Evolutionary conservation across 2,329 filamentous ascomycete species (phyloP), one percentile per base, ranked within the genome.

Genomic region (Pyrenophora seminiperda): DNA sequence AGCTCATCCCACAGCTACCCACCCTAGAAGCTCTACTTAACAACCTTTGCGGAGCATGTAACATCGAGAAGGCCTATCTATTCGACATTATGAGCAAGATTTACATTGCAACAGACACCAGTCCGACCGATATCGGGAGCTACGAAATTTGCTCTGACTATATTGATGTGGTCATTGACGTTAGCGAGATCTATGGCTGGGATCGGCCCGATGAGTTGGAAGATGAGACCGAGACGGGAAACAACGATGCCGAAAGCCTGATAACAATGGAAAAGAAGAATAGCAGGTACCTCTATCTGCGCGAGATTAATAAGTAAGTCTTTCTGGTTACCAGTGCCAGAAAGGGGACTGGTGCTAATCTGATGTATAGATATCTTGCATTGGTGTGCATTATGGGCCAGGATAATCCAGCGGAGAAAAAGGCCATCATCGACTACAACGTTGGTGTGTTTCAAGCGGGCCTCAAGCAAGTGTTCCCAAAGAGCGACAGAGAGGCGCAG

Each of bases 101-200:
- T 56, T 99, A 99, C 77, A 96, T 99, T 62, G 94, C 94, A 1
- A 97, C 93, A 4, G 94, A 99, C 72, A 94, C 88, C 22, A 88
- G 90, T 31, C 93, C 93, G 0, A 90, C 93, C 24, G 93, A 97
- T 68, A 94, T 97, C 81, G 89, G 90, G 33, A 93, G 90, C 71
- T 99, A 99, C 73, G 94, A 97, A 76, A 96, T 97, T 68, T 99
- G 94, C 77, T 96, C 91, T 41, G 94, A 99, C 71, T 97, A 96
- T 71, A 97, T 99, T 62, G 94, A 99, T 72, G 91, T 97, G 53
- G 96, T 99, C 55, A 93, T 97, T 50, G 94, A 99, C 71, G 89
- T 97, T 45, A 94, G 91, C 20, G 93, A 97, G 70, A 88, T 99
- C 31, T 99, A 97, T 69, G 93, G 92, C 37, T 97, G 82, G 81